Evolutionary conservation across 352 stramenopile species (phyloP), one percentile per base, ranked within the genome.

Genomic region (Blastocystis sp.): DNA sequence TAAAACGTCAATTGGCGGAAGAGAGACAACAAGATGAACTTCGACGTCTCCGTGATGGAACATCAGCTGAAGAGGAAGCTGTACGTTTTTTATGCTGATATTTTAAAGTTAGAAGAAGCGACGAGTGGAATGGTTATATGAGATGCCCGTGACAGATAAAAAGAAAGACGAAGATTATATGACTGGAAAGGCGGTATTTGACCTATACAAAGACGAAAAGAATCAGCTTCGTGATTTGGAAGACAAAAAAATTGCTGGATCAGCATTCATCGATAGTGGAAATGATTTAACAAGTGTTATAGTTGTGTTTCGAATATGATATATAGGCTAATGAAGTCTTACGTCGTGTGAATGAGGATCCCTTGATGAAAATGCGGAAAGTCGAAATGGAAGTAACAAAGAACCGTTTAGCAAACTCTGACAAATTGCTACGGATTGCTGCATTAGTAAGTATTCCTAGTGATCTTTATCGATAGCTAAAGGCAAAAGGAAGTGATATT

Each of bases 191-290:
- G 57, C 27, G 22, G 58, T 59, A 13, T 30, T 89, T 53, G 78
- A 89, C 42, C 44, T 89, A 48, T 40, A 89, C 66, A 89, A 89
- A 44, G 78, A 89, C 19, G 78, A 89, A 42, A 89, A 89, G 19
- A 89, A 44, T 42, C 60, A 76, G 48, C 66, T 89, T 35, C 66
- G 37, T 40, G 66, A 89, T 53, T 64, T 89, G 60, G 78, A 89
- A n/a, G 58, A 70, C 22, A 79, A 79, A n/a, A 64, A 58, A 56
- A 51, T 89, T n/a, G 78, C 78, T 15, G 78, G 78, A 15, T 76
- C 78, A 48, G 11, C 59, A 33, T 84, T 84, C 24, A 19, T 78
- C 6, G 66, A 54, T 44, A 57, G 51, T 15, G 73, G 68, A 1
- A 51, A 84, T n/a, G 73, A 84, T 27, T 30, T 84, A 35, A 69